These are phyloP conservation scores for Xylaria grammica DNA, from an alignment of 495 filamentous ascomycete species.

Conservation along the genomic window DNA sequence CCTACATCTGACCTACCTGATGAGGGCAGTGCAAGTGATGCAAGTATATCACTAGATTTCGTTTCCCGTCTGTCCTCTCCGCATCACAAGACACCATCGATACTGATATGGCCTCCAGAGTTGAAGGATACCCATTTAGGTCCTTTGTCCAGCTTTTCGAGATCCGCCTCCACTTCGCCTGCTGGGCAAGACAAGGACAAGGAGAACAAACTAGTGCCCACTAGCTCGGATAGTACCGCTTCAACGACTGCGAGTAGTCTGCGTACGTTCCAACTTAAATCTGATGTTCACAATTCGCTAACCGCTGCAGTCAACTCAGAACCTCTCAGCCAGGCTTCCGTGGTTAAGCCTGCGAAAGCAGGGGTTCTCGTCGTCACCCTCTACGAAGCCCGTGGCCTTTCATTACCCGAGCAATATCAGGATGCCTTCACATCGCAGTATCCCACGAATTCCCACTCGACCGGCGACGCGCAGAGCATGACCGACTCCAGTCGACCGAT, in stretches of 20 bases:
- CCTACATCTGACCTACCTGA: too few species aligned
- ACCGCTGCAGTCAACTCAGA: too few species aligned
- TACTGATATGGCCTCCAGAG: neutral
- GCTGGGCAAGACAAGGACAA: neutral
- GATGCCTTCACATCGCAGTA: slow-evolving; percentile 37
- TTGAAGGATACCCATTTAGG: neutral
- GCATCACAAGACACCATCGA: neutral
- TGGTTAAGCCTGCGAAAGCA: slow-evolving; percentile 57
- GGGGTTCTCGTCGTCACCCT: slow-evolving; percentile 84
- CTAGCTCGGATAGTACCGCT: too few species aligned
- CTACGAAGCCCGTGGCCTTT: slow-evolving; percentile 77
- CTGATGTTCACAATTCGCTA: too few species aligned
- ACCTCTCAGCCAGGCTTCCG: neutral
- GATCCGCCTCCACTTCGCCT: neutral
- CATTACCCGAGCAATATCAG: slow-evolving; percentile 74
- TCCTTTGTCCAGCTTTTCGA: neutral
- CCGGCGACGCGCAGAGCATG: too few species aligned
- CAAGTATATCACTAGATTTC: neutral
- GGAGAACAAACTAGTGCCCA: too few species aligned
- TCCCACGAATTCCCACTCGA: too few species aligned
- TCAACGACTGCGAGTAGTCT: too few species aligned
- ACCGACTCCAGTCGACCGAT: too few species aligned
- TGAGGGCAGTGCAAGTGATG: too few species aligned
- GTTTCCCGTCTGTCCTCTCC: neutral
- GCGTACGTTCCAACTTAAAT: too few species aligned